Evolutionary conservation across 805 yeast genomes (phyloP), one percentile per base, ranked within the genome.

Genomic region (Candida orba): DNA sequence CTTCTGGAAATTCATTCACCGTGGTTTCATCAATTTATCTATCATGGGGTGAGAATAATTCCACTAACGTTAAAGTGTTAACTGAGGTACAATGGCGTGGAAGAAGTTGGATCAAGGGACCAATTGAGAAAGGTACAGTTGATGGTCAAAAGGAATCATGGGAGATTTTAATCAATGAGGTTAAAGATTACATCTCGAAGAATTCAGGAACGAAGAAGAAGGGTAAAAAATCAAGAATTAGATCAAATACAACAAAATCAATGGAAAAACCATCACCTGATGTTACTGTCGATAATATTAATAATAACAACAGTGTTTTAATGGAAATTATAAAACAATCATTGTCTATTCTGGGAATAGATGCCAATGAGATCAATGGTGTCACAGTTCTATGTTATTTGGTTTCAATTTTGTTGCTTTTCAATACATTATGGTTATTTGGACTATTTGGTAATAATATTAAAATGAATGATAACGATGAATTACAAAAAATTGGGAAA

Each of bases 1-100:
- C 99, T 1, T 84, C 90, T 54, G 95, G 95, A 10, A 72, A 71
- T 48, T 71, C 80, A 1, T 85, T 85, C 53, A 69, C 73, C 34
- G 84, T 84, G 2, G 68, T 72, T 36, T 79, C 90, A 2, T 70
- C 73, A 33, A 68, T 78, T 20, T 76, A 69, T 55, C 53, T 84
- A 7, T 70, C 75, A n/a, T 85, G 95, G 95, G 68, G 63, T 13
- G 79, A 72, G 1, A 68, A 68, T 10, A 79, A 81, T 56, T 40
- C 62, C 3, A 81, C 91, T 1, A 65, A 62, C 22, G 42, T 85
- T 17, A 67, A 67, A 30, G 75, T 81, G 15, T 67, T 77, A 4
- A 81, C 84, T 2, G 71, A 65, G 40, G 74, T 84, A 42, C 72
- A 76, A 23, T 85, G 95, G 95, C 68, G 79, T 1, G 85, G 84